Conservation (phyloP, 805 yeast species). For the Lachancea sp. region DNA sequence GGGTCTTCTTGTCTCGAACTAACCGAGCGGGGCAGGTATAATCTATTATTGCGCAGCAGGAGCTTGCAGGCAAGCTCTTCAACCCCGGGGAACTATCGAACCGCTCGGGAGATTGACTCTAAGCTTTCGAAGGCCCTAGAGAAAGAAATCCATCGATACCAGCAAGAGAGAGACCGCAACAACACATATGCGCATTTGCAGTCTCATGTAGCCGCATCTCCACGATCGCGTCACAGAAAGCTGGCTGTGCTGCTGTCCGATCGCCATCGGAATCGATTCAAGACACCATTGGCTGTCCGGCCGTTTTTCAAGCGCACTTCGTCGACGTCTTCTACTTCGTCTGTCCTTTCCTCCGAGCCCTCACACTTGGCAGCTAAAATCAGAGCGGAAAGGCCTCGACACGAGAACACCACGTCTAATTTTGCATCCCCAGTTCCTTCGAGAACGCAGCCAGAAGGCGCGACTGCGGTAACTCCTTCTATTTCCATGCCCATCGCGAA, state of each 20-base stretch:
- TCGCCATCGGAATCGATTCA: constrained; percentile 20
- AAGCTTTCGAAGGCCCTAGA: constrained; percentile 26
- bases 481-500: constrained; percentile 1
- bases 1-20: constrained; percentile 21
- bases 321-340: constrained; percentile 16
- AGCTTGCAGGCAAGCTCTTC: constrained; percentile 7
- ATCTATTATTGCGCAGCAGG: constrained; percentile 12
- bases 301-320: constrained; percentile 11
- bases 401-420: neutral
- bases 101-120: constrained; percentile 19
- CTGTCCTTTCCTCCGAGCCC: constrained; percentile 21
- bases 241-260: constrained; percentile 29
- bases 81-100: neutral
- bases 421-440: constrained; percentile 9
- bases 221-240: constrained; percentile 24
- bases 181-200: constrained; percentile 28
- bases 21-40: constrained; percentile 33
- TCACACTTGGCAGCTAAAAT: constrained; percentile 28
- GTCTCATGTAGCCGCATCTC: constrained; percentile 28
- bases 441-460: neutral
- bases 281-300: constrained; percentile 20
- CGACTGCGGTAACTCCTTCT: neutral
- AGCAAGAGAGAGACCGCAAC: constrained; percentile 13
- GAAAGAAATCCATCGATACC: constrained; percentile 15
- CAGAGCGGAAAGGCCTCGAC: constrained; percentile 6